Base-by-base conservation (phyloP, 768 basidiomycete species). In the Podaxis sp. region DNA sequence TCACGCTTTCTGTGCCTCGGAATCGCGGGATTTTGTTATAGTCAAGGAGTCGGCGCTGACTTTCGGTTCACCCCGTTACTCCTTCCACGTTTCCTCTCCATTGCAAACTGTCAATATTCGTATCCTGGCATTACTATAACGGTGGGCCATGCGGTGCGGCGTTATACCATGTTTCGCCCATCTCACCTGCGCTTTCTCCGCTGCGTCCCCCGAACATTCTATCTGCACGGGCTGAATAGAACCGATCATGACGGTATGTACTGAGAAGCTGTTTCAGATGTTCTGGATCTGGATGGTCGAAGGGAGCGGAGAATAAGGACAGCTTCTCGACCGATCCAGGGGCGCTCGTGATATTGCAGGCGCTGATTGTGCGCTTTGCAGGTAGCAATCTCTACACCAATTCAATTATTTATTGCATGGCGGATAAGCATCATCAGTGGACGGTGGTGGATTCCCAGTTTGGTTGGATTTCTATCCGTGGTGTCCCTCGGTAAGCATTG, bases 391-490 rank as follows among this genome's bases (percentile, higher is more conserved):
- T 78, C 77, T 0, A 78, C 77, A 0, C 76, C 78, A 0, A 73
- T 78, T 1, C 79, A 81, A 61, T 63, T 78, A 2, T 79, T 80
- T 67, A 74, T 77, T 39, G 77, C 77, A 0, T 79, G 78, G 78
- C 67, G 79, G 5, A 77, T 80, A 39, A 69, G 64, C 15, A 66
- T 72, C 19, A 69, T 79, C 52, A 77, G 72, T n/a, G 71, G 70
- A 49, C 70, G 68, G 1, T 65, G 58, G 46, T 68, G 67, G 65
- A 57, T 76, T 6, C 68, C 75, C 7, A 36, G 57, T 1, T 19
- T 75, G 12, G 75, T 79, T 9, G 48, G 42, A 12, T 24, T 75
- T 2, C 69, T 79, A 19, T 64, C 71, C 2, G 4, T 73, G 15
- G 68, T 71, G 30, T 73, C 77, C 1, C 64, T 77, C 15, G 72